Base-by-base conservation (phyloP, 768 basidiomycete species). In the Terana coerulea region DNA sequence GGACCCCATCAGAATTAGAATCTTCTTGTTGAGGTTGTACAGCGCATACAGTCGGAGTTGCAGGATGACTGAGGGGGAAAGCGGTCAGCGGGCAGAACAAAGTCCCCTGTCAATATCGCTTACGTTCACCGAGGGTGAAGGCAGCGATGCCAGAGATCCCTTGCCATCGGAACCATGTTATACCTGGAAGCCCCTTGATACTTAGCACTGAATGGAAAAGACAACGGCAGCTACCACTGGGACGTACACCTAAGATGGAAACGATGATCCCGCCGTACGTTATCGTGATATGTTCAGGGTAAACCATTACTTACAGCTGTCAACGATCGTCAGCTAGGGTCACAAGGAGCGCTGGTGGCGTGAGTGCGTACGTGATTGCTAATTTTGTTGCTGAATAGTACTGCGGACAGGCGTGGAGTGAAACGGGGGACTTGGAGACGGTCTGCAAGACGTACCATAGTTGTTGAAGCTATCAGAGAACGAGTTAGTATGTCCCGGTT, bases 31-130 rank as follows among this genome's bases (percentile, higher is more conserved):
- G 21, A 79, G 60, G 43, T 74, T 75, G 61, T 81, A 83, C 54
- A 84, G 66, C 1, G 81, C 83, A 62, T 81, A 83, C n/a, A 84
- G 62, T 25, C 83, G 77, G 65, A 81, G 76, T 66, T 81, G 81
- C 14, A 83, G 69, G 53, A 83, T 81, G 34, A 76, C 81, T 83
- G 52, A 15, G 36, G 9, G 24, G 22, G 30, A 49, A 40, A 12
- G 47, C 46, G 22, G 30, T 50, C 39, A 12, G 47, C 46, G 36
- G 30, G n/a, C n/a, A n/a, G n/a, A n/a, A n/a, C n/a, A n/a, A n/a
- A 28, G 17, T 25, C 4, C 46, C 14, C 15, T 25, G 8, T 22
- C 34, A 9, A 11, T 29, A 17, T 12, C 41, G 59, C 73, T 25
- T 39, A 82, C 81, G 64, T 72, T 84, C 77, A 21, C 80, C 76